phyloP scores from a whole-genome alignment of 2,329 filamentous ascomycete genomes.

The Phyllosticta citrichinensis region DNA sequence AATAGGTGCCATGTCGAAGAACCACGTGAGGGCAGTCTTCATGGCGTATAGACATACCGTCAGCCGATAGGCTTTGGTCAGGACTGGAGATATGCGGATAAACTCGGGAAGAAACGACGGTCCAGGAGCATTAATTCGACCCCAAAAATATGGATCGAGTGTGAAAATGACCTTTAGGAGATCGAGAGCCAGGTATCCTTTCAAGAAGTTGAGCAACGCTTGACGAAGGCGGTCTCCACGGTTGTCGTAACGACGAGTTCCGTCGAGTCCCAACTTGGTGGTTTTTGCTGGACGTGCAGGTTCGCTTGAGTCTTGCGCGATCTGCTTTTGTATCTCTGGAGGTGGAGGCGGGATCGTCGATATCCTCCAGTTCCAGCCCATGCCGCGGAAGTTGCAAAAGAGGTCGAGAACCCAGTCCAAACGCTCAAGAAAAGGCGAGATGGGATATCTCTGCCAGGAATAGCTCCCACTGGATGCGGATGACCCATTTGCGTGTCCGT shows the following conservation, averaged over 20 bases:
- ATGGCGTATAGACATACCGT: conserved; percentile 47
- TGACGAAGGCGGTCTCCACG: conserved; percentile 24
- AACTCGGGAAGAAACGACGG: conserved; percentile 37
- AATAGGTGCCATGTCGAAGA: conserved; percentile 53
- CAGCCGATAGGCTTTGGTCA: conserved; percentile 48
- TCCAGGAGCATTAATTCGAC: conserved; percentile 29
- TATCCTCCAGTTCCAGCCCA: conserved; percentile 51
- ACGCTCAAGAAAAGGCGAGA: conserved; percentile 37
- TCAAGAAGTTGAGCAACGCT: conserved; percentile 33
- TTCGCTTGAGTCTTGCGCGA: conserved; percentile 20
- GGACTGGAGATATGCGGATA: conserved; percentile 30
- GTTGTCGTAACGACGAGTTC: conserved; percentile 28
- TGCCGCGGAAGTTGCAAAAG: conserved; percentile 48
- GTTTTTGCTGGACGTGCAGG: conserved; percentile 10
- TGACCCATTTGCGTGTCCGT: conserved; percentile 15
- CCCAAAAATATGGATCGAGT: conserved; percentile 69
- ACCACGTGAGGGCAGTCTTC: conserved; percentile 48
- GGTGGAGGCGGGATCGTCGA: conserved; percentile 38
- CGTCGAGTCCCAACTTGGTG: conserved; percentile 17
- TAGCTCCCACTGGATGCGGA: conserved; percentile 27
- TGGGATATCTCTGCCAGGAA: conserved; percentile 46
- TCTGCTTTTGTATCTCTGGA: conserved; percentile 28
- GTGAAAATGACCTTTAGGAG: conserved; percentile 57
- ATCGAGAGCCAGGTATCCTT: conserved; percentile 61
- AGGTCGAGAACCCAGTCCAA: conserved; percentile 50